phyloP scores from a whole-genome alignment of 2,329 filamentous ascomycete species.

The Chaetomiaceae sp. region DNA sequence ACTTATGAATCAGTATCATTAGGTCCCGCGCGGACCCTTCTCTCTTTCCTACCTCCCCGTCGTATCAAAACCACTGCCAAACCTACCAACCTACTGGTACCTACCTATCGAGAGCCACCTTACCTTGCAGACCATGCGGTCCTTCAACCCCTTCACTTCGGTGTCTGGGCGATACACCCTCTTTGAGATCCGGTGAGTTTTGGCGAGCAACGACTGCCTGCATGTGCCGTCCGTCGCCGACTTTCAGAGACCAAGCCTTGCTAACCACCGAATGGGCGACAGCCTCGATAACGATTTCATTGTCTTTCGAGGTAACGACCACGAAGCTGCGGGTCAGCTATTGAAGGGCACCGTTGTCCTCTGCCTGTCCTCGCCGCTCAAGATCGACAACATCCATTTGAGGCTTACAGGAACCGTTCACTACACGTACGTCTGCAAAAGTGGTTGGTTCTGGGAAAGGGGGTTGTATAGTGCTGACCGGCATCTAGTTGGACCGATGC shows the following conservation, averaged over 20 bases:
- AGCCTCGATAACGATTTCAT: conserved; percentile 75
- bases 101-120: neutral
- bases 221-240: neutral
- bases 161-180: conserved; percentile 47
- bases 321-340: conserved; percentile 69
- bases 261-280: conserved; percentile 7
- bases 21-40: conserved; percentile 9
- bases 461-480: conserved; percentile 14
- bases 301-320: conserved; percentile 67
- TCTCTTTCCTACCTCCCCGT: conserved; percentile 4
- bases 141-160: conserved; percentile 50
- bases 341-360: conserved; percentile 69
- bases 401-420: conserved; percentile 65
- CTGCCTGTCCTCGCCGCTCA: conserved; percentile 62
- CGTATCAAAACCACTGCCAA: neutral
- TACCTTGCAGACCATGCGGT: conserved; percentile 44
- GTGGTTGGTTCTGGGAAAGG: too few relatives aligned
- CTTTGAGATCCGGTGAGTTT: conserved; percentile 53
- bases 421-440: conserved; percentile 48
- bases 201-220: neutral
- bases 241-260: neutral
- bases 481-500: conserved; percentile 44
- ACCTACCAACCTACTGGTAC: too few relatives aligned
- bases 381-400: conserved; percentile 66
- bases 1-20: conserved; percentile 11